Conservation (phyloP, 2,329 filamentous ascomycete genomes). For the Magnaporthiopsis rhizophila region DNA sequence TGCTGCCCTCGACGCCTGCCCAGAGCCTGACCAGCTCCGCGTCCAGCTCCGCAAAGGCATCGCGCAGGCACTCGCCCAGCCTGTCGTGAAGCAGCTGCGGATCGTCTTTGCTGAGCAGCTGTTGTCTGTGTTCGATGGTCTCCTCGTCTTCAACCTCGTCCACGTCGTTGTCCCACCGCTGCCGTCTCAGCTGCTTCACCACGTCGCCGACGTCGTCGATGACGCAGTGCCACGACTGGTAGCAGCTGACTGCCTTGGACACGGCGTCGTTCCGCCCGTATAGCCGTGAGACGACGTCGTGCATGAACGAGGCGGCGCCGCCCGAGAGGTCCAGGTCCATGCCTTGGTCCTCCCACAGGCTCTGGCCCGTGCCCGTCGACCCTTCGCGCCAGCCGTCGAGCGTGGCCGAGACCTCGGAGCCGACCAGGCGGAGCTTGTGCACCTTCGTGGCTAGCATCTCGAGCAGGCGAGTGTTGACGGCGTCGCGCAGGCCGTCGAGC, state of each 20-base stretch:
- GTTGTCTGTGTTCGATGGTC: slow-evolving; percentile 40
- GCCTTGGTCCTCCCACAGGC: slow-evolving; percentile 61
- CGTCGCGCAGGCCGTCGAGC: slow-evolving; percentile 58
- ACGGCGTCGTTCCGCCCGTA: slow-evolving; percentile 66
- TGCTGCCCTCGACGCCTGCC: slow-evolving; percentile 29
- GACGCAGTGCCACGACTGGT: slow-evolving; percentile 65
- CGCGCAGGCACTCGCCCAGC: slow-evolving; percentile 23
- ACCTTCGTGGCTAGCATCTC: slow-evolving; percentile 56
- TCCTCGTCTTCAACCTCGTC: slow-evolving; percentile 4
- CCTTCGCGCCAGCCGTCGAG: slow-evolving; percentile 52
- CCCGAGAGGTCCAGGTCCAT: slow-evolving; percentile 57
- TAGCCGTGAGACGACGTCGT: slow-evolving; percentile 58
- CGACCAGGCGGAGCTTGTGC: slow-evolving; percentile 55
- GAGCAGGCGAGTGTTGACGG: slow-evolving; percentile 61
- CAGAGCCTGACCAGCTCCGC: slow-evolving; percentile 45
- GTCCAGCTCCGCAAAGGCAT: slow-evolving; percentile 40
- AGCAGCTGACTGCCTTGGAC: slow-evolving; percentile 51
- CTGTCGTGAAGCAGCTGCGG: slow-evolving; percentile 27
- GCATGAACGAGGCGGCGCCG: slow-evolving; percentile 61
- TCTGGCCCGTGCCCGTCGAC: slow-evolving; percentile 38
- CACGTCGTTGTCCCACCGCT: slow-evolving; percentile 7
- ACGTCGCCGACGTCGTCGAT: slow-evolving; percentile 59
- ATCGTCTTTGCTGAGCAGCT: slow-evolving; percentile 58
- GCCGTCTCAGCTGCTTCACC: slow-evolving; percentile 10
- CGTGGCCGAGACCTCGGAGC: slow-evolving; percentile 53